Base-by-base conservation (phyloP, 2,329 filamentous ascomycete species). In the Chaetomium globosum region DNA sequence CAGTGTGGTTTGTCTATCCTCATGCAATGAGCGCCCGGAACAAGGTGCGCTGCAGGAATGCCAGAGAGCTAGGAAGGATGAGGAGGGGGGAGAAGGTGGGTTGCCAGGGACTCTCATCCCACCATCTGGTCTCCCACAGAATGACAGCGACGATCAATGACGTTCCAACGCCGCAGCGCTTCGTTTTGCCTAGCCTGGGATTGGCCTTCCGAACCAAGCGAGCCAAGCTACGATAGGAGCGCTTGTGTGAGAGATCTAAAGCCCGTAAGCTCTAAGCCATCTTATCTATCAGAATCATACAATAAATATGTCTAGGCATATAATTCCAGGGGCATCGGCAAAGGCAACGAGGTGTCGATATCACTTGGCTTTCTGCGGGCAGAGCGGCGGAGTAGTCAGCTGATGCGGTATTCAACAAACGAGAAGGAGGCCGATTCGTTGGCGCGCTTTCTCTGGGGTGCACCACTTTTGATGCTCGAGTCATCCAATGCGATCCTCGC, bases 341-440 rank as follows among this genome's bases (percentile, higher is more conserved):
- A 43, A 6, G 39, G 9, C 33, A 36, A 2, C 16, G 39, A 43
- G 39, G 16, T 5, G 39, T 19, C 16, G 16, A 19, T 19, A 39
- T 36, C 39, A 43, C 13, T 39, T 16, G 36, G 39, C 16, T 12
- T 4, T 33, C 39, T 28, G 28, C 31, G 51, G 51, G n/a, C 10
- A 7, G 23, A 4, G 4, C 26, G 26, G 39, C 4, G 33, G 33
- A 12, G 23, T 6, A 39, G 55, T 57, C 33, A 46, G 46, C 31
- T 31, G 55, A 46, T 19, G 23, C 55, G 39, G 39, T 4, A 43
- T 12, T 46, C 3, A 36, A 16, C 31, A 53, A 5, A 26, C 26
- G 33, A 28, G 31, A 53, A 54, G 30, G 19, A 4, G 28, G 10
- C 52, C 52, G 52, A 54, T 54, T 54, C 52, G 52, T 36, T n/a